Conservation (phyloP, 169 alveolate genomes). For the Plasmodium cynomolgi region DNA sequence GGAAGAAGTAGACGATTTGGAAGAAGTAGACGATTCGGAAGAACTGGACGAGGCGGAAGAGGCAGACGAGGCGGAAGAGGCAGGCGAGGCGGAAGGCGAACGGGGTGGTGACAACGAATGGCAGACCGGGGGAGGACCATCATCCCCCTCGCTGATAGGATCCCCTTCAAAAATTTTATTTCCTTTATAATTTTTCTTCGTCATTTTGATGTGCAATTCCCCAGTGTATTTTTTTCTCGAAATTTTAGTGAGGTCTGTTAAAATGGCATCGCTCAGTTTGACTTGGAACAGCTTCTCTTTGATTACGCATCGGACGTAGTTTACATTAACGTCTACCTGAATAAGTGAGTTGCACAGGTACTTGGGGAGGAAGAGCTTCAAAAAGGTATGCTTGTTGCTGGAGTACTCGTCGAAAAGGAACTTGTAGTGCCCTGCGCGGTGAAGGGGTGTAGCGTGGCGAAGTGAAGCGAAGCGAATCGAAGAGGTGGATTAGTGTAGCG, state of each 20-base stretch:
- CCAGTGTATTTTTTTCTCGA: constrained; percentile 73
- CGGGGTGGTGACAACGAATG: background rate
- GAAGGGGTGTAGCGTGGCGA: constrained; percentile 51
- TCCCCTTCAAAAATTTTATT: constrained; percentile 57
- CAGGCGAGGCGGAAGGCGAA: background rate
- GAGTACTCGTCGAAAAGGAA: constrained; percentile 73
- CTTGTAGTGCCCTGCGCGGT: constrained; percentile 63
- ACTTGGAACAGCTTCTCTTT: constrained; percentile 89
- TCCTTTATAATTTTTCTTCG: constrained; percentile 68
- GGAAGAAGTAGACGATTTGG: constrained; percentile 15
- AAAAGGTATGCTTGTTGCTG: constrained; percentile 79
- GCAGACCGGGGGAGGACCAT: background rate
- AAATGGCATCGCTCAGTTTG: constrained; percentile 77
- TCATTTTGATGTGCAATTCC: constrained; percentile 60
- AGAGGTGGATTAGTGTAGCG: background rate
- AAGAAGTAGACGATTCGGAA: background rate
- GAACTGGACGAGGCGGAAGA: background rate
- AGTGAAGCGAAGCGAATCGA: constrained; percentile 77
- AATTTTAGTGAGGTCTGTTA: constrained; percentile 66
- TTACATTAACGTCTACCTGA: constrained; percentile 87
- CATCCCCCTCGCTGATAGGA: constrained; percentile 20
- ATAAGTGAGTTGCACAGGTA: constrained; percentile 87
- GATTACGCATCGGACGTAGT: constrained; percentile 88
- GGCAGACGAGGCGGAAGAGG: constrained; percentile 5
- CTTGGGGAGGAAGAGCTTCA: constrained; percentile 87